Conservation (phyloP, 2,329 filamentous ascomycete species). For the Fusarium xylarioides region DNA sequence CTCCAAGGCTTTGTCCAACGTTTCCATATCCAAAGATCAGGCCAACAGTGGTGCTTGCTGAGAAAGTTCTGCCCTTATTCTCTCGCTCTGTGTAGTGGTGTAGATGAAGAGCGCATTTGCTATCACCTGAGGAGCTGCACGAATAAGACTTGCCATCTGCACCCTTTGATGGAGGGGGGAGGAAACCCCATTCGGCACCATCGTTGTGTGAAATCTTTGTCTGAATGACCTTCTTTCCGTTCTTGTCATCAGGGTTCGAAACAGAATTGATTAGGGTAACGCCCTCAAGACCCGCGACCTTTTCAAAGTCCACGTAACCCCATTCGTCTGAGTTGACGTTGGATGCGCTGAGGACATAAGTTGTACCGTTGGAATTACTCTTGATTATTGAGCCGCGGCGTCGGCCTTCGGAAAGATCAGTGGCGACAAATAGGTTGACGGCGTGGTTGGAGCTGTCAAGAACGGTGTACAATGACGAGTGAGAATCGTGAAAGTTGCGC, state of each 20-base stretch:
- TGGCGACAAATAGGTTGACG: conserved; percentile 91
- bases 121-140: conserved; percentile 69
- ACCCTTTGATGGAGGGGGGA: conserved; percentile 77
- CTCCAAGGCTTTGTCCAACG: conserved; percentile 75
- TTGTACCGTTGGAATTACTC: conserved; percentile 98
- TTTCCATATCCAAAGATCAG: conserved; percentile 93
- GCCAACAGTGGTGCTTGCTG: conserved; percentile 86
- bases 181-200: conserved; percentile 83
- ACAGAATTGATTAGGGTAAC: conserved; percentile 89
- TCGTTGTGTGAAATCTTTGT: conserved; percentile 97
- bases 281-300: conserved; percentile 90
- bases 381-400: conserved; percentile 91
- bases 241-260: conserved; percentile 74
- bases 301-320: conserved; percentile 95
- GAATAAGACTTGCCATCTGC: conserved; percentile 74
- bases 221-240: conserved; percentile 85
- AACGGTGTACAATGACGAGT: conserved; percentile 88
- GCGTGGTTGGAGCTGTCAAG: conserved; percentile 95
- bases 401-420: conserved; percentile 69
- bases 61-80: conserved; percentile 86
- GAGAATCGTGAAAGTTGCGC: conserved; percentile 79
- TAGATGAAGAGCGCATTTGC: conserved; percentile 86
- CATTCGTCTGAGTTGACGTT: conserved; percentile 81
- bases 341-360: conserved; percentile 84
- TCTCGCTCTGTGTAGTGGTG: conserved; percentile 94